These are phyloP conservation scores for Plasmodium gaboni DNA, from an alignment of 169 alveolate species.

Conservation along the genomic window DNA sequence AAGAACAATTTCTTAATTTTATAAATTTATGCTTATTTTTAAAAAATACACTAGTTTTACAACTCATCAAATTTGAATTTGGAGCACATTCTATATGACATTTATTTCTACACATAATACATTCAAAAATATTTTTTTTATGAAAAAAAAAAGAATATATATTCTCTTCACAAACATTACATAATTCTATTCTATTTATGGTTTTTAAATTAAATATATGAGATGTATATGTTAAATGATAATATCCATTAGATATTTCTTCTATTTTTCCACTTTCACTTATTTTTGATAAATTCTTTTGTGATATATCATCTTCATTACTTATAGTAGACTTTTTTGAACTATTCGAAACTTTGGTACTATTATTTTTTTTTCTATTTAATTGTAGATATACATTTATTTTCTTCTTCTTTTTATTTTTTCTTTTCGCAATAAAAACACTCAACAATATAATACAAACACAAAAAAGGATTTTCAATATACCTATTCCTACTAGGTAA, in stretches of 20 bases:
- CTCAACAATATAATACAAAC: conserved; percentile 50
- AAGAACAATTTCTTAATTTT: conserved; percentile 37
- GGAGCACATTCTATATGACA: conserved; percentile 75
- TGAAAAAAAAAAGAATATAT: conserved; percentile 63
- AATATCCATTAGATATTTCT: conserved; percentile 14
- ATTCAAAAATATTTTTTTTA: conserved; percentile 67
- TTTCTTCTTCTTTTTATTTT: conserved; percentile 58
- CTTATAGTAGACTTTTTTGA: conserved; percentile 8
- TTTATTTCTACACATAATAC: conserved; percentile 62
- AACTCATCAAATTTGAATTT: conserved; percentile 59
- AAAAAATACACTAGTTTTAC: conserved; percentile 54
- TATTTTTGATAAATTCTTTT: conserved; percentile 2
- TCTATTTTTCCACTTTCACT: conserved; percentile 18
- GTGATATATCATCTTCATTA: conserved; percentile 23
- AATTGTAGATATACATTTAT: conserved; percentile 48
- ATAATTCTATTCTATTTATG: conserved; percentile 39
- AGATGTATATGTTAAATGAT: conserved; percentile 42
- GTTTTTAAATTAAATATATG: conserved; percentile 50
- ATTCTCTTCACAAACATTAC: conserved; percentile 67
- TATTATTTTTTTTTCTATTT: conserved; percentile 7
- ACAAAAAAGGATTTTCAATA: conserved; percentile 40
- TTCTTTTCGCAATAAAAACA: conserved; percentile 53
- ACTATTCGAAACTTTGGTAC: not conserved
- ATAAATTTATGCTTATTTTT: conserved; percentile 70
- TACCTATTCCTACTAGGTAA: conserved; percentile 38